These are phyloP conservation scores for Diplodia seriata DNA, from an alignment of 2,329 filamentous ascomycete genomes.

Conservation along the genomic window DNA sequence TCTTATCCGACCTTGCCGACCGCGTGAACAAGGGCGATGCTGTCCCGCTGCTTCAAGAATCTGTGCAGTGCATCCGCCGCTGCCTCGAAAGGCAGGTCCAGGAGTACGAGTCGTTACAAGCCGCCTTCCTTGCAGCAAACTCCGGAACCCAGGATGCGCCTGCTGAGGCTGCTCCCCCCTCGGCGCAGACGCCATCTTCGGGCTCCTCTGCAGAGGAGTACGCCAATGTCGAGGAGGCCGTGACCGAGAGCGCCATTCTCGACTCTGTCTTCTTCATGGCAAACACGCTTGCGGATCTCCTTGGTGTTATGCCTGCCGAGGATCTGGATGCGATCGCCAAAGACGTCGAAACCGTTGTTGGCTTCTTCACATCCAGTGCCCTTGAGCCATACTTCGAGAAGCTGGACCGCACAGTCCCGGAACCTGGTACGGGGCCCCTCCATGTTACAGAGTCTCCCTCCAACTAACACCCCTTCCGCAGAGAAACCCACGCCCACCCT, in stretches of 20 bases:
- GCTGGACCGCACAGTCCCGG: conserved; percentile 34
- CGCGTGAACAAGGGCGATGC: conserved; percentile 51
- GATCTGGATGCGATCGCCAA: conserved; percentile 62
- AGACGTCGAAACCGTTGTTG: conserved; percentile 58
- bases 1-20: conserved; percentile 71
- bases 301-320: conserved; percentile 69
- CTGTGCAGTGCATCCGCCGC: conserved; percentile 64
- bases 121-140: conserved; percentile 44
- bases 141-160: conserved; percentile 30
- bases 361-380: conserved; percentile 2
- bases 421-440: conserved; percentile 33
- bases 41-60: conserved; percentile 64
- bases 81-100: conserved; percentile 55
- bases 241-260: conserved; percentile 69
- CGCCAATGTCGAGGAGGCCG: conserved; percentile 70
- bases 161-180: conserved; percentile 35
- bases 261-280: conserved; percentile 51
- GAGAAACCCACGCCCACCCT: conserved; percentile 46
- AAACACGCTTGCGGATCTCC: conserved; percentile 54
- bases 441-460: not conserved
- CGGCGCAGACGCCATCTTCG: conserved; percentile 33
- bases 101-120: conserved; percentile 52
- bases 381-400: conserved; percentile 21
- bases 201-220: conserved; percentile 62
- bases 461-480: conserved; percentile 38